A percentile compares a stretch with the other conserved stretches of the same genome.
These are phyloP conservation scores for Trypanosoma theileri DNA, from an alignment of 208 protist genomes.

Conservation along the genomic window DNA sequence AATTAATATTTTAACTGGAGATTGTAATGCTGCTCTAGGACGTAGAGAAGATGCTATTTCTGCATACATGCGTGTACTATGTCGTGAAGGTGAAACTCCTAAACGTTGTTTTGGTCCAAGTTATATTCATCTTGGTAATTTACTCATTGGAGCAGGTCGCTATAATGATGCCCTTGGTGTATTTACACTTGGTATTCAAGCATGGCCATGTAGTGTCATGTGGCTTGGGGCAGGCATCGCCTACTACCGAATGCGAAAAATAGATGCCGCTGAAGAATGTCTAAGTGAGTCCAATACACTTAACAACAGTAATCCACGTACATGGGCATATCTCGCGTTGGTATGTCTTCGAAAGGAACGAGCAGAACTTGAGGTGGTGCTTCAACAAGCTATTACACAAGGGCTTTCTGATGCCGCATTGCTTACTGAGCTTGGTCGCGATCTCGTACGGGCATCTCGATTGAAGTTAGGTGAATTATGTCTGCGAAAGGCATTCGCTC, in stretches of 20 bases:
- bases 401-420: conserved; percentile 63
- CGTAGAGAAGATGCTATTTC: conserved; percentile 44
- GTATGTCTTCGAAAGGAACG: conserved; percentile 43
- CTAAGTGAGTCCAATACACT: conserved; percentile 87
- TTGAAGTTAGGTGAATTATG: conserved; percentile 47
- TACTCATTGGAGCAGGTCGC: conserved; percentile 61
- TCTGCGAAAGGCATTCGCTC: conserved; percentile 52
- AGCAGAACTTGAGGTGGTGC: conserved; percentile 56
- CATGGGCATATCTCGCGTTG: conserved; percentile 86
- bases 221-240: conserved; percentile 88
- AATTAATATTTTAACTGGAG: conserved; percentile 57
- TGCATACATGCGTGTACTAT: conserved; percentile 64
- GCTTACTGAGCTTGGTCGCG: conserved; percentile 72
- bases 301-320: conserved; percentile 82
- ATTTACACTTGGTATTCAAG: conserved; percentile 63
- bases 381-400: conserved; percentile 63
- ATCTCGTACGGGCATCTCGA: conserved; percentile 48
- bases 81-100: conserved; percentile 26
- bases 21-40: conserved; percentile 59
- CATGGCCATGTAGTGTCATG: conserved; percentile 79
- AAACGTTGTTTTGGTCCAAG: conserved; percentile 23
- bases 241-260: conserved; percentile 76
- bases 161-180: conserved; percentile 80
- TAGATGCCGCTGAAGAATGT: conserved; percentile 75
- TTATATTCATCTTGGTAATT: conserved; percentile 82